Conservation (phyloP, 805 yeast genomes). For the Sporopachydermia quercuum region DNA sequence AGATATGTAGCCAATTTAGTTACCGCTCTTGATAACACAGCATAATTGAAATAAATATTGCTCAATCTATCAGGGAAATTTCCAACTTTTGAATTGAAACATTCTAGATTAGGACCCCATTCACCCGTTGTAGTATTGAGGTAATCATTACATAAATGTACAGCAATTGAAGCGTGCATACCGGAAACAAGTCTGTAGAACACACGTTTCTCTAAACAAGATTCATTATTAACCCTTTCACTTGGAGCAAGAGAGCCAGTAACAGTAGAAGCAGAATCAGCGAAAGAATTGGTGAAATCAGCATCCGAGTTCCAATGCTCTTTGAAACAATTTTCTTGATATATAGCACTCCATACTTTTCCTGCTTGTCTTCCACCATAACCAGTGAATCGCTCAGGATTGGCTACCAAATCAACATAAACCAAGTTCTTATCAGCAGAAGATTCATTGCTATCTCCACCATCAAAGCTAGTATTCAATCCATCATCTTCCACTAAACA, state of each 20-base stretch:
- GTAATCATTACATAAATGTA: constrained; percentile 80
- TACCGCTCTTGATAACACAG: constrained; percentile 69
- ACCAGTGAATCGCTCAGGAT: constrained; percentile 95
- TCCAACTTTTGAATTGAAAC: constrained; percentile 86
- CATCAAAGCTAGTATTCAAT: too few relatives aligned
- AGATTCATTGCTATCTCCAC: too few relatives aligned
- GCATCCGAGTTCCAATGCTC: constrained; percentile 14
- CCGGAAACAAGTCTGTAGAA: constrained; percentile 84
- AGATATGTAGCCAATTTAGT: constrained; percentile 46
- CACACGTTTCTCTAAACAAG: constrained; percentile 74
- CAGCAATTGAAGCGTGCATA: constrained; percentile 89
- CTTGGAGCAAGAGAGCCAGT: constrained; percentile 6
- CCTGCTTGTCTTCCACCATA: constrained; percentile 87
- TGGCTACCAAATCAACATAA: constrained; percentile 70
- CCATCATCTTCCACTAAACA: constrained; percentile 20
- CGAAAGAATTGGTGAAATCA: constrained; percentile 15
- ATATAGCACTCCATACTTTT: constrained; percentile 86
- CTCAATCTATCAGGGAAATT: constrained; percentile 76
- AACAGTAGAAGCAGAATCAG: constrained; percentile 3
- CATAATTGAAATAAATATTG: constrained; percentile 85
- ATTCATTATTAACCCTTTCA: constrained; percentile 27
- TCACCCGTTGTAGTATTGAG: constrained; percentile 54
- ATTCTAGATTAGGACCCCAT: constrained; percentile 71
- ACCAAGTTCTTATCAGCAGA: constrained; percentile 63
- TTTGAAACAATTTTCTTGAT: constrained; percentile 81